phyloP scores from a whole-genome alignment of 129 eudicot genomes.

The Logfia minima region DNA sequence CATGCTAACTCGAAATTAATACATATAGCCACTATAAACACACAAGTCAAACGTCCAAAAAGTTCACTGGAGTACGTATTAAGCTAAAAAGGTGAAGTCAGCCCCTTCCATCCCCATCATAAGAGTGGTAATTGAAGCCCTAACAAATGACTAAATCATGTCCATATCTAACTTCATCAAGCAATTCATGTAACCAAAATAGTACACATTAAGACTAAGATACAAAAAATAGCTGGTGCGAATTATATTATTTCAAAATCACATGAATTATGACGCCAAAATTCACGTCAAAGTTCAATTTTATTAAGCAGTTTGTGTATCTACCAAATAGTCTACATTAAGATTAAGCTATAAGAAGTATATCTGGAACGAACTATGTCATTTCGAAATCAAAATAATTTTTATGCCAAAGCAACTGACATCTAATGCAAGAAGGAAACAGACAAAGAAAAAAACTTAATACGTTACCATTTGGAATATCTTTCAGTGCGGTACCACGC shows the following conservation, averaged over 20 bases:
- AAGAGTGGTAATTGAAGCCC: slow-evolving; percentile 1
- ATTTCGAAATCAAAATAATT: background rate
- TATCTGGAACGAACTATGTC: background rate
- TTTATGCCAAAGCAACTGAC: background rate
- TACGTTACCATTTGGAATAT: slow-evolving; percentile 81
- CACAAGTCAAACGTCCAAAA: background rate
- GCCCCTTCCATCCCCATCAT: background rate
- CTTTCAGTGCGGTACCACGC: slow-evolving; percentile 87
- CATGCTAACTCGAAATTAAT: no score
- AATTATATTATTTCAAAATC: background rate
- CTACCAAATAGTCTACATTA: slow-evolving; percentile 12
- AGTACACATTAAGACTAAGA: background rate
- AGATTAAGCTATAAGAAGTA: slow-evolving; percentile 5
- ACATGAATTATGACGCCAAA: background rate
- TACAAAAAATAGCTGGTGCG: background rate
- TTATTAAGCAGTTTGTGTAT: background rate
- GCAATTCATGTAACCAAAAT: background rate
- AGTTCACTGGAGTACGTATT: background rate
- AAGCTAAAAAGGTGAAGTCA: background rate
- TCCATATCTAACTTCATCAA: background rate
- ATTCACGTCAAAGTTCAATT: background rate
- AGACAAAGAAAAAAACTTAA: no score
- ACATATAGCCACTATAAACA: no score
- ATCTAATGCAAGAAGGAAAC: slow-evolving; percentile 12
- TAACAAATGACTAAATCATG: slow-evolving; percentile 7